These are phyloP conservation scores for Aspergillus piperis DNA, from an alignment of 2,329 filamentous ascomycete species.

Conservation along the genomic window DNA sequence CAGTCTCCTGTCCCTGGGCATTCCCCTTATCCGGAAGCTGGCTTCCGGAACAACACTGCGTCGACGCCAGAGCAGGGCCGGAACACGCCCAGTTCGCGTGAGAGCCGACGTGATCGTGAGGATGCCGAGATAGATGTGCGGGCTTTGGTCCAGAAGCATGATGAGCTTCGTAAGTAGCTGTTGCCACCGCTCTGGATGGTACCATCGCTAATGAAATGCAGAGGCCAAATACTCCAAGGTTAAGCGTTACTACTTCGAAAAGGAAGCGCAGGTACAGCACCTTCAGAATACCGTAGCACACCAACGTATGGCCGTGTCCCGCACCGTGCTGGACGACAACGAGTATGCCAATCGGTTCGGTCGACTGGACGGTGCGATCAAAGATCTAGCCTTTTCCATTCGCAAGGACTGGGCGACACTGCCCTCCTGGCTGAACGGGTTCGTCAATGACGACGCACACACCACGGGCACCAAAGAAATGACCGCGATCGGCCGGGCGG, in stretches of 20 bases:
- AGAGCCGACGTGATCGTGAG: conserved; percentile 35
- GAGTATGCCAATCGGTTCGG: conserved; percentile 90
- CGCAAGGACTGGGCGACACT: conserved; percentile 88
- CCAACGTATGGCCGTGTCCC: conserved; percentile 89
- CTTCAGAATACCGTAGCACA: conserved; percentile 97
- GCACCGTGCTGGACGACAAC: conserved; percentile 90
- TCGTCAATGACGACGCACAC: conserved; percentile 81
- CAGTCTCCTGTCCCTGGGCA: conserved; percentile 12
- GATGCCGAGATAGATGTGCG: conserved; percentile 48
- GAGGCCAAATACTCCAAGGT: conserved; percentile 97
- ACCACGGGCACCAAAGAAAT: conserved; percentile 93
- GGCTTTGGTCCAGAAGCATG: conserved; percentile 46
- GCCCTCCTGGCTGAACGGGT: conserved; percentile 75
- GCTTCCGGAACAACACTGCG: conserved; percentile 28
- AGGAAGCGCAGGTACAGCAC: conserved; percentile 84
- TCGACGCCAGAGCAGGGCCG: conserved; percentile 49
- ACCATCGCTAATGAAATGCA: conserved; percentile 40
- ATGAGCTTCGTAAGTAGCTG: conserved; percentile 47
- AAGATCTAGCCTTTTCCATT: conserved; percentile 92
- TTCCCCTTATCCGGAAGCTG: conserved; percentile 16
- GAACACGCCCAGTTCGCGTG: conserved; percentile 45
- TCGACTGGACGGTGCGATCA: conserved; percentile 88
- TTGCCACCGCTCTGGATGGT: conserved; percentile 2
- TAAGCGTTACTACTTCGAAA: conserved; percentile 95
- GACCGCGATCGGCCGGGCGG: conserved; percentile 88